Percentiles rank a stretch among this genome's conserved stretches.
phyloP scores from a whole-genome alignment of 306 rosid species.

The Quercus agrifolia region DNA sequence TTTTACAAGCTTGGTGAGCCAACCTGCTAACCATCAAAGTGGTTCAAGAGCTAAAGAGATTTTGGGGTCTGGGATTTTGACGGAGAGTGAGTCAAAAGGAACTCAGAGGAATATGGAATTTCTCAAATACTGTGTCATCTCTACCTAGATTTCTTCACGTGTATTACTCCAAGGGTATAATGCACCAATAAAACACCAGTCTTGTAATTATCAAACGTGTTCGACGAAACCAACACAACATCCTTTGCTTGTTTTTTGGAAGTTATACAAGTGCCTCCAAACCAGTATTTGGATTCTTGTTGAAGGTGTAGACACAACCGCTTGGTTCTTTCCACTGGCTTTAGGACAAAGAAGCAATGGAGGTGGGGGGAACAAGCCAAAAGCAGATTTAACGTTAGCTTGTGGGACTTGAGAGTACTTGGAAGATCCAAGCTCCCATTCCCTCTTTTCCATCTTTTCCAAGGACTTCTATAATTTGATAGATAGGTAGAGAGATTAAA shows the following conservation, averaged over 20 bases:
- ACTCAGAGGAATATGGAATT: slow-evolving; percentile 40
- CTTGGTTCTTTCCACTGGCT: slow-evolving; percentile 25
- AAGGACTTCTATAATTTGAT: too few relatives aligned
- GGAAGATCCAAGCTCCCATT: too few relatives aligned
- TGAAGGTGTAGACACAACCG: slow-evolving; percentile 18
- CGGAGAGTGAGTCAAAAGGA: slow-evolving; percentile 15
- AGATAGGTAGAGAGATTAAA: too few relatives aligned
- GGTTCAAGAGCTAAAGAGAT: slow-evolving; percentile 3
- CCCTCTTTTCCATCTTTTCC: too few relatives aligned
- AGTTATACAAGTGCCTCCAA: slow-evolving; percentile 26
- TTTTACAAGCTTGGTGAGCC: background rate
- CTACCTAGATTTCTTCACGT: slow-evolving; percentile 4
- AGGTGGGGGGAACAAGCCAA: slow-evolving; percentile 7
- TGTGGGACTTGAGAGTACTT: too few relatives aligned
- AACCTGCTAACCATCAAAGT: slow-evolving; percentile 5
- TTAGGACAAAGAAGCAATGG: slow-evolving; percentile 18
- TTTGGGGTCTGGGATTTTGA: slow-evolving; percentile 11
- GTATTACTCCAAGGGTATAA: slow-evolving; percentile 16
- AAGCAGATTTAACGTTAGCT: background rate
- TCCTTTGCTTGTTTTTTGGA: slow-evolving; percentile 24
- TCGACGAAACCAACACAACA: slow-evolving; percentile 38
- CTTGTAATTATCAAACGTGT: slow-evolving; percentile 28
- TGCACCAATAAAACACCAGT: slow-evolving; percentile 19
- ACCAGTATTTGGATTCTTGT: slow-evolving; percentile 29
- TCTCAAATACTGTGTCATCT: slow-evolving; percentile 19